Evolutionary conservation across 2,329 filamentous ascomycete species (phyloP).

Genomic region (Ceratocystis alfenasii): DNA sequence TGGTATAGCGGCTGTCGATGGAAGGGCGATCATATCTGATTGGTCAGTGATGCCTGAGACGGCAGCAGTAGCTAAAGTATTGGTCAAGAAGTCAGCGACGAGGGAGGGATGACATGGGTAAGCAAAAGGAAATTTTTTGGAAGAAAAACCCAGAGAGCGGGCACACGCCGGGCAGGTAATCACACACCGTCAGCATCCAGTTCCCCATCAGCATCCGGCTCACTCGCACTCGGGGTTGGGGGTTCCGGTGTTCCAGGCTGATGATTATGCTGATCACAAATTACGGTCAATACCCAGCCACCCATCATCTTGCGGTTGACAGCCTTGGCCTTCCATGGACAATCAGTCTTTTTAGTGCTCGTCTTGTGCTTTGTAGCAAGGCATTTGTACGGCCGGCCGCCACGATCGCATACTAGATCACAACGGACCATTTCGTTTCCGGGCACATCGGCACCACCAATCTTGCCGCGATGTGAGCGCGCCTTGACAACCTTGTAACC

Average conservation of each 20-base stretch:
- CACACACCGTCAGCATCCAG: slow-evolving; percentile 24
- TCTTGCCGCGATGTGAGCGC: slow-evolving; percentile 34
- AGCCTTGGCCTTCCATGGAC: slow-evolving; percentile 37
- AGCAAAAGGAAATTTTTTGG: not conserved
- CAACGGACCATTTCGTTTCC: slow-evolving; percentile 36
- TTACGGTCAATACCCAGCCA: slow-evolving; percentile 36
- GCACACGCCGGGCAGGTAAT: not conserved
- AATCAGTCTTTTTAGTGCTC: slow-evolving; percentile 37
- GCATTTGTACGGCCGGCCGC: slow-evolving; percentile 35
- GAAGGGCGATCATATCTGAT: slow-evolving; percentile 14
- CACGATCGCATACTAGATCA: slow-evolving; percentile 37
- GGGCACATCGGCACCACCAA: slow-evolving; percentile 33
- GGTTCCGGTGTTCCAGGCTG: slow-evolving; percentile 36
- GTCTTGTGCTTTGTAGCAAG: slow-evolving; percentile 37
- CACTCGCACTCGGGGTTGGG: slow-evolving; percentile 29
- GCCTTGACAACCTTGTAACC: slow-evolving; percentile 38
- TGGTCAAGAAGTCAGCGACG: not conserved
- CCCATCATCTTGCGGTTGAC: slow-evolving; percentile 35
- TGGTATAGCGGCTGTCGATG: not conserved
- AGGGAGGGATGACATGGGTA: not conserved
- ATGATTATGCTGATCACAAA: slow-evolving; percentile 36
- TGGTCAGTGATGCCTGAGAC: slow-evolving; percentile 9
- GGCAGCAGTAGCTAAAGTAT: slow-evolving; percentile 10
- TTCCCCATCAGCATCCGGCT: slow-evolving; percentile 29
- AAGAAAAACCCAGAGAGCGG: not conserved